phyloP scores from a whole-genome alignment of 1,284 basidiomycete genomes.

The Rhodotorula mucilaginosa region DNA sequence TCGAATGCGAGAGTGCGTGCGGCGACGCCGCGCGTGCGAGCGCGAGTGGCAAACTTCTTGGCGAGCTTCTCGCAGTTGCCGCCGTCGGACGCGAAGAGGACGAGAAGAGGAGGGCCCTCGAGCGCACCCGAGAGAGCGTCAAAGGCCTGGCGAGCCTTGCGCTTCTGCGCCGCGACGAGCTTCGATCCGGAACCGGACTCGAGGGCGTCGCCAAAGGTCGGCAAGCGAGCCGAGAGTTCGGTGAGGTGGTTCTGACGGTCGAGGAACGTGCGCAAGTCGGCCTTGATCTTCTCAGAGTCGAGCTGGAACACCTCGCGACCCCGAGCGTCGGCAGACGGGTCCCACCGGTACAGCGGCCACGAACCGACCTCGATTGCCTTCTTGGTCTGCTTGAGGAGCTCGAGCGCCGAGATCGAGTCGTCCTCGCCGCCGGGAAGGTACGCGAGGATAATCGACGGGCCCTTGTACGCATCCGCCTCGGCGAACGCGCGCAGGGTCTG shows the following conservation, averaged over 20 bases:
- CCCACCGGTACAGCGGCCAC: slow-evolving; percentile 98
- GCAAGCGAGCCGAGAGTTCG: slow-evolving; percentile 75
- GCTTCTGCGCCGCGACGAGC: slow-evolving; percentile 77
- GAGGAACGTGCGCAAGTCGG: slow-evolving; percentile 90
- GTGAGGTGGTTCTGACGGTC: slow-evolving; percentile 95
- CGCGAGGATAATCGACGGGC: slow-evolving; percentile 88
- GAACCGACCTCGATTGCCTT: slow-evolving; percentile 93
- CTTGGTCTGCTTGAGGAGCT: slow-evolving; percentile 94
- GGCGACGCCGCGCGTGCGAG: slow-evolving; percentile 78
- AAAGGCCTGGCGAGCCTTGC: slow-evolving; percentile 81
- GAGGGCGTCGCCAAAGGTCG: slow-evolving; percentile 76
- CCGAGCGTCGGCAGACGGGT: slow-evolving; percentile 72
- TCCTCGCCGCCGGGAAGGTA: slow-evolving; percentile 85
- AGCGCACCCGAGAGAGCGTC: slow-evolving; percentile 78
- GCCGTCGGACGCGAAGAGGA: slow-evolving; percentile 91
- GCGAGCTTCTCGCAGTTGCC: slow-evolving; percentile 94
- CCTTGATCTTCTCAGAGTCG: slow-evolving; percentile 90
- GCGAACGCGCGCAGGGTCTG: slow-evolving; percentile 89
- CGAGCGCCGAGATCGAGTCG: slow-evolving; percentile 69
- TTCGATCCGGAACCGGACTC: slow-evolving; percentile 70
- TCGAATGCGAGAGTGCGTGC: slow-evolving; percentile 71
- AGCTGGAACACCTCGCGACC: slow-evolving; percentile 79
- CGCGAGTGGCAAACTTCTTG: slow-evolving; percentile 79
- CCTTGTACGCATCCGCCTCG: slow-evolving; percentile 86
- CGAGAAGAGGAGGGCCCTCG: slow-evolving; percentile 82